These are phyloP conservation scores for Naganishia cerealis DNA, from an alignment of 1,284 basidiomycete genomes.

Conservation along the genomic window DNA sequence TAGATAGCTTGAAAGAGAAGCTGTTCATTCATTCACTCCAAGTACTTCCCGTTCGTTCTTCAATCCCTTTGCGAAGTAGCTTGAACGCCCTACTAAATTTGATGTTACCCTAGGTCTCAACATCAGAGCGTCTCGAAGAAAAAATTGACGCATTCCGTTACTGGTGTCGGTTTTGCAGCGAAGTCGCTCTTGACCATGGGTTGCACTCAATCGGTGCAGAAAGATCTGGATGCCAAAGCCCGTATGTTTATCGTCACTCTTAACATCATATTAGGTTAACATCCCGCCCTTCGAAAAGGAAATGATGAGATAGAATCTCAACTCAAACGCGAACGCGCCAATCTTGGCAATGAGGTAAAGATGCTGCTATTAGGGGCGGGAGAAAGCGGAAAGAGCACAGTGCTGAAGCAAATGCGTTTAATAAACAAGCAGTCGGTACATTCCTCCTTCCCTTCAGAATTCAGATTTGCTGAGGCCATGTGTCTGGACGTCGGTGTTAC, in stretches of 20 bases:
- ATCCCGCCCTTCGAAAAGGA: conserved; percentile 39
- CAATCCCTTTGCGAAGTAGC: neutral
- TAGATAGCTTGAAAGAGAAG: no score
- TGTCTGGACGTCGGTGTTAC: conserved; percentile 31
- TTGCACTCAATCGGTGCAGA: conserved; percentile 54
- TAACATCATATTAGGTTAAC: neutral
- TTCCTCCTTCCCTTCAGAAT: no score
- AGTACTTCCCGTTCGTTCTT: no score
- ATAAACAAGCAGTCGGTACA: conserved; percentile 65
- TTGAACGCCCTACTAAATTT: neutral
- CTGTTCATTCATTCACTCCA: no score
- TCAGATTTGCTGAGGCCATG: no score
- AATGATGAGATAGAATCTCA: conserved; percentile 96
- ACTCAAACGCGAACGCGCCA: conserved; percentile 85
- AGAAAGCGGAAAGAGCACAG: conserved; percentile 86
- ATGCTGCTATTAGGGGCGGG: conserved; percentile 84
- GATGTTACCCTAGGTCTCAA: no score
- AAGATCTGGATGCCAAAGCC: conserved; percentile 54
- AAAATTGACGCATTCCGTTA: no score
- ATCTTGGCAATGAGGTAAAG: conserved; percentile 92
- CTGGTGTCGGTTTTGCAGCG: no score
- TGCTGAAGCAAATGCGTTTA: conserved; percentile 94
- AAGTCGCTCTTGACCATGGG: no score
- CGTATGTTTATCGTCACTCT: conserved; percentile 40
- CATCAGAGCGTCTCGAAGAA: no score